Percentiles rank a stretch among this genome's conserved stretches.
Evolutionary conservation across 2,329 filamentous ascomycete species (phyloP).

Genomic region (Didymella arachidicola): DNA sequence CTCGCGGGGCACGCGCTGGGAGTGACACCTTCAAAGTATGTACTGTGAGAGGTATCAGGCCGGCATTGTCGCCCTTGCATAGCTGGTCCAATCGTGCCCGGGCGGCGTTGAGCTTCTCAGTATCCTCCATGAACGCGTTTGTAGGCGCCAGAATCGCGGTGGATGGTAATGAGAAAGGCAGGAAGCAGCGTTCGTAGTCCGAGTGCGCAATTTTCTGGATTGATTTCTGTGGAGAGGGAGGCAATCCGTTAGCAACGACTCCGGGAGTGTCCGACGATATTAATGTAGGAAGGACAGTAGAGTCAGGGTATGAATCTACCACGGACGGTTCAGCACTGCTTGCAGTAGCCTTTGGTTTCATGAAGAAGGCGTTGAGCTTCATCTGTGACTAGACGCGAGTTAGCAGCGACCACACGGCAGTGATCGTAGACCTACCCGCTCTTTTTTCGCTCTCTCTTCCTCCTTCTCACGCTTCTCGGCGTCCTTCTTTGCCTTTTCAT

Average conservation of each 20-base stretch:
- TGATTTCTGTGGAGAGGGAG: slow-evolving; percentile 47
- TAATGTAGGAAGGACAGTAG: slow-evolving; percentile 38
- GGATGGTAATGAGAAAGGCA: slow-evolving; percentile 80
- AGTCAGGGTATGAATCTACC: slow-evolving; percentile 47
- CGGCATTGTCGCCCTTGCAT: slow-evolving; percentile 24
- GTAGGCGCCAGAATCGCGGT: slow-evolving; percentile 73
- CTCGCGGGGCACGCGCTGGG: slow-evolving; percentile 23
- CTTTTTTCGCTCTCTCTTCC: slow-evolving; percentile 52
- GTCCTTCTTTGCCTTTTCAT: slow-evolving; percentile 52
- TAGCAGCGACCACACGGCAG: slow-evolving; percentile 28
- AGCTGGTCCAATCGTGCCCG: slow-evolving; percentile 40
- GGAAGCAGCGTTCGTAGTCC: slow-evolving; percentile 70
- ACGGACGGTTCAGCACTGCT: slow-evolving; percentile 36
- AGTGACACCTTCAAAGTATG: slow-evolving; percentile 33
- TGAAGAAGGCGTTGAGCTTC: slow-evolving; percentile 56
- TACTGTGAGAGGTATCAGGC: slow-evolving; percentile 25
- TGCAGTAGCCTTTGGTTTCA: slow-evolving; percentile 50
- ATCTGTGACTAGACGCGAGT: slow-evolving; percentile 48
- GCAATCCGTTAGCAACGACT: slow-evolving; percentile 35
- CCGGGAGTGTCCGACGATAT: slow-evolving; percentile 33
- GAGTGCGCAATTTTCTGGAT: slow-evolving; percentile 45
- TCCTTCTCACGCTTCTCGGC: slow-evolving; percentile 48
- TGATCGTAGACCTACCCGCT: slow-evolving; percentile 46
- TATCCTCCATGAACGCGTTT: slow-evolving; percentile 46
- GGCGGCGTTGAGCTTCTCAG: slow-evolving; percentile 39